Evolutionary conservation across 106 monocot species (phyloP), one percentile per base, ranked within the genome.

Genomic region (Phalaenopsis equestris): DNA sequence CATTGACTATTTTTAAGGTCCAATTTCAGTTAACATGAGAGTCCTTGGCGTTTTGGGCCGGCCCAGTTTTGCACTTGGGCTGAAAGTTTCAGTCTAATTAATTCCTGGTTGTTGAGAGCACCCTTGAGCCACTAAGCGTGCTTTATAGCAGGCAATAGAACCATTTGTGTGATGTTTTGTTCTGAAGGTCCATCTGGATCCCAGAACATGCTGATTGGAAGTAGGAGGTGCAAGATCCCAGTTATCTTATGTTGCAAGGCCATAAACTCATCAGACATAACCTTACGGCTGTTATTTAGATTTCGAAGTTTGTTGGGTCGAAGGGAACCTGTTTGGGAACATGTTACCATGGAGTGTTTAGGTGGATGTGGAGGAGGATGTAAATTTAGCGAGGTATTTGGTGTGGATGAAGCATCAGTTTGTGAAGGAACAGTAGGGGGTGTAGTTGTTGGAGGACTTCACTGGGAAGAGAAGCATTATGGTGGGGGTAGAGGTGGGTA

Each of bases 71-170:
- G 2, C 24, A n/a, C 12, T 17, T 6, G 16, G 21, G 18, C 65
- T 65, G 19, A 65, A 65, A n/a, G 18, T 65, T 19, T 65, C 65
- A 65, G n/a, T 6, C 16, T 24, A 65, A 65, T 65, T 0, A 65
- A 65, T 65, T 16, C 6, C 3, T 47, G 23, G 36, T 65, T 47
- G 18, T 67, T 72, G 36, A 16, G 11, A 4, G 15, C 15, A 77
- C 3, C 78, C 83, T 0, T 72, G 17, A 4, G 55, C 52, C 2
- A 83, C 83, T 0, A 77, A 6, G 0, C 8, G 47, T 5, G 70
- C 77, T 42, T 83, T 83, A 19, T 77, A 83, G 6, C 83, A 6
- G 16, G 70, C 70, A 1, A 83, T 9, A 1, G 68, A 42, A 48
- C 83, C 78, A 72, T 83, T 70, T 6, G 37, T 8, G 12, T 68